Evolutionary conservation across 768 basidiomycete species (phyloP), one percentile per base, ranked within the genome.

Genomic region (Tremella yokohamensis): DNA sequence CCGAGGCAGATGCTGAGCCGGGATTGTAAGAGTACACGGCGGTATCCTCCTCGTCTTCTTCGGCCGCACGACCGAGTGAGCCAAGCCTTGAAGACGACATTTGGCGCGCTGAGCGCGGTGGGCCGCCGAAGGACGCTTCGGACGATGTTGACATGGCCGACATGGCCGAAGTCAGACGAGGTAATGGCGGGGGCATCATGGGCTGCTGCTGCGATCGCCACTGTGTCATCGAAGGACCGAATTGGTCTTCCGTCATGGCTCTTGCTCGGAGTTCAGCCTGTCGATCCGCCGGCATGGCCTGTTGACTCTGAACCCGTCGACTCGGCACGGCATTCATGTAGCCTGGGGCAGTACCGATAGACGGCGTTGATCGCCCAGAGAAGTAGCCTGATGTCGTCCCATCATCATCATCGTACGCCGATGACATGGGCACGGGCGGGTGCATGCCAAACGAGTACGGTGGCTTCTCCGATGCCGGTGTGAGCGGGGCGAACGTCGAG

Each of bases 231-330:
- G 83, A 78, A 13, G 82, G 79, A 1, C 87, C 85, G 59, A 81
- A 84, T 50, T 80, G 78, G 67, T 85, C 86, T 65, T 90, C 87
- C 13, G 87, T 86, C 61, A 84, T 82, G 22, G 85, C 84, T 42
- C 88, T 80, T 13, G 85, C 82, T 20, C 85, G 80, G 12, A 77
- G 67, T 40, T 78, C 73, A 0, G 81, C 66, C 52, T 85, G 83
- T 34, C 82, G 83, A 52, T 85, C 84, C 7, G 81, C 74, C 11
- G 83, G 84, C 79, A 85, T 80, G 63, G 80, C 82, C 60, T 83
- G 79, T n/a, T 83, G 70, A 51, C 64, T 81, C 56, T 80, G 82
- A 48, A 80, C 78, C 53, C 87, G 77, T 39, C 87, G 83, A 13
- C 79, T 78, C 9, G 83, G 83, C 54, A 47, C 45, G 39, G 22